Base-by-base conservation (phyloP, 1,284 basidiomycete genomes). In the Lentinus polychrous region DNA sequence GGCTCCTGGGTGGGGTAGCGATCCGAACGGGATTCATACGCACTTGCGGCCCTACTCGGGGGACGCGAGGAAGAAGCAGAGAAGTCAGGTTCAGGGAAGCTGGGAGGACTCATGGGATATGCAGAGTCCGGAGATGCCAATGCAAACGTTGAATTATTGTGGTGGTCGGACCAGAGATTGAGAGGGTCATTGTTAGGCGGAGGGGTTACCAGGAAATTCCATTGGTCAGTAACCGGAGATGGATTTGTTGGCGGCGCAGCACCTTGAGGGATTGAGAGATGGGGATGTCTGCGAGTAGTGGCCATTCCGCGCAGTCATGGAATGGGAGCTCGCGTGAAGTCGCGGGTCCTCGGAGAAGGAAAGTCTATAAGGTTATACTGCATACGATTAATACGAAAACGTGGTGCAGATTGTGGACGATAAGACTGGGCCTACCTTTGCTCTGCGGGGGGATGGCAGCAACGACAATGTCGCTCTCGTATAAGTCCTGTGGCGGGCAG, bases 1-100 rank as follows among this genome's bases (percentile, higher is more conserved):
- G 79, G 71, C 43, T 83, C 77, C 18, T 79, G 74, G 55, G 78
- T 76, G 2, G 68, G 51, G 7, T 74, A 55, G 15, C 55, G 55
- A 15, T 66, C 47, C 1, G 62, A 52, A 18, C 62, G 56, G 0
- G 56, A 50, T 33, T 69, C 64, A 18, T 70, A 59, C n/a, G 63
- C 66, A 53, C 74, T 77, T 36, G 62, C 51, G 0, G 71, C 54
- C 36, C 71, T 65, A 51, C 62, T 67, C 1, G 63, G 53, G 10
- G 66, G 62, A 39, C 61, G 63, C 14, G 58, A 51, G n/a, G 65
- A 59, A n/a, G 22, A 12, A 12, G 39, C 22, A 40, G 27, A 27
- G 5, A 58, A 60, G 57, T 60, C 66, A 57, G 22, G 66, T 63
- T 36, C 57, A 53, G 46, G 59, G 54, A 62, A 60, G 43, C 51